phyloP scores from a whole-genome alignment of 2,329 filamentous ascomycete species.

The Cladosporium sp. region DNA sequence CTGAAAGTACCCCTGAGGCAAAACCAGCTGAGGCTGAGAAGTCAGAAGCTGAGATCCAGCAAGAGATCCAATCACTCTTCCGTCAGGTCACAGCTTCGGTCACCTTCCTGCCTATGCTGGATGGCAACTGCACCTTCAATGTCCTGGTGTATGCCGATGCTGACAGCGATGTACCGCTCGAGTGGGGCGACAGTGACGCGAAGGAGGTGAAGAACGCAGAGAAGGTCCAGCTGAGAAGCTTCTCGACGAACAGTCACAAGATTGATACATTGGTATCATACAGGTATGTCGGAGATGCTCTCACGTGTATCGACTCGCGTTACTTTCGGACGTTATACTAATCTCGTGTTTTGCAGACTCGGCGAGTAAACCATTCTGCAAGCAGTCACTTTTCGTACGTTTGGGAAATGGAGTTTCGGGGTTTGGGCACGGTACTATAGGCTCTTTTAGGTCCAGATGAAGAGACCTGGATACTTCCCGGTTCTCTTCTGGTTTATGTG shows the following conservation, averaged over 20 bases:
- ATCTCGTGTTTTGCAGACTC: too few relatives aligned
- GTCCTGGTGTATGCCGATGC: slow-evolving; percentile 96
- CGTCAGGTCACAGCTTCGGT: slow-evolving; percentile 97
- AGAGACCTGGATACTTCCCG: too few relatives aligned
- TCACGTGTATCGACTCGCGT: not conserved
- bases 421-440: not conserved
- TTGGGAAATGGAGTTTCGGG: not conserved
- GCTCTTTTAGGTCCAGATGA: too few relatives aligned
- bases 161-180: slow-evolving; percentile 91
- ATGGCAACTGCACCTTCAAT: slow-evolving; percentile 96
- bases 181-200: slow-evolving; percentile 97
- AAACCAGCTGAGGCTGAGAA: slow-evolving; percentile 54
- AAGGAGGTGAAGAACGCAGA: slow-evolving; percentile 95
- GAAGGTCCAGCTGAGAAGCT: slow-evolving; percentile 90
- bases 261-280: slow-evolving; percentile 97
- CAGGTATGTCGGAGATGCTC: slow-evolving; percentile 40
- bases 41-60: slow-evolving; percentile 87
- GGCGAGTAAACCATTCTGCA: not conserved
- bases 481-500: too few relatives aligned
- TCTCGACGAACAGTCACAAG: slow-evolving; percentile 89
- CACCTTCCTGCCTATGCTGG: slow-evolving; percentile 89
- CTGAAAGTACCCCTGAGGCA: slow-evolving; percentile 17
- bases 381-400: slow-evolving; percentile 2
- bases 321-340: too few relatives aligned
- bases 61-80: slow-evolving; percentile 94